Conservation (phyloP, 208 protist species). For the Endotrypanum monterogeii region DNA sequence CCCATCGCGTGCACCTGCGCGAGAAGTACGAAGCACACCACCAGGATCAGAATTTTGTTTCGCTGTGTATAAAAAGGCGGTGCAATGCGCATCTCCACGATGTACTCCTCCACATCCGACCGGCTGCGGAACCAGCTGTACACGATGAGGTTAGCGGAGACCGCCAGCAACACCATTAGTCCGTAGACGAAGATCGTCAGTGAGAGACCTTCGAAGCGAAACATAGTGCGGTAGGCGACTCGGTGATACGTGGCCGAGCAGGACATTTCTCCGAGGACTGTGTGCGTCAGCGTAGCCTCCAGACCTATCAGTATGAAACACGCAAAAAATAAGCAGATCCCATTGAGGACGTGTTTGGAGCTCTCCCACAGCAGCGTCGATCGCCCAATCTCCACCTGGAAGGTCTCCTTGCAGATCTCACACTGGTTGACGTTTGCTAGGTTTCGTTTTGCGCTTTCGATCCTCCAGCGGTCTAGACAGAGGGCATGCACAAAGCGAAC, state of each 20-base stretch:
- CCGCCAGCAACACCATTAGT: slow-evolving; percentile 40
- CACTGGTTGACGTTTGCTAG: slow-evolving; percentile 69
- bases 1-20: slow-evolving; percentile 59
- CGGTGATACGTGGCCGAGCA: slow-evolving; percentile 59
- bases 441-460: slow-evolving; percentile 74
- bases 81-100: slow-evolving; percentile 46
- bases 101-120: slow-evolving; percentile 50
- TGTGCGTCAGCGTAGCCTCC: slow-evolving; percentile 33
- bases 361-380: slow-evolving; percentile 50
- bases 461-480: slow-evolving; percentile 82
- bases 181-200: slow-evolving; percentile 62
- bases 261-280: slow-evolving; percentile 53
- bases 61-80: slow-evolving; percentile 64
- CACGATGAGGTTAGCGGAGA: slow-evolving; percentile 52
- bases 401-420: slow-evolving; percentile 79
- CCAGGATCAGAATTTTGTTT: slow-evolving; percentile 38
- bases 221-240: slow-evolving; percentile 65
- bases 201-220: slow-evolving; percentile 50
- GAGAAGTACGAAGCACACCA: slow-evolving; percentile 35
- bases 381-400: slow-evolving; percentile 49
- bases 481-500: slow-evolving; percentile 74
- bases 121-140: slow-evolving; percentile 65
- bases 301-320: slow-evolving; percentile 34
- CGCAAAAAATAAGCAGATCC: slow-evolving; percentile 39
- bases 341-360: slow-evolving; percentile 40